A percentile compares a stretch with the other conserved stretches of the same genome.
Evolutionary conservation across 345 rosid species (phyloP).

Genomic region (Physaria fendleri): DNA sequence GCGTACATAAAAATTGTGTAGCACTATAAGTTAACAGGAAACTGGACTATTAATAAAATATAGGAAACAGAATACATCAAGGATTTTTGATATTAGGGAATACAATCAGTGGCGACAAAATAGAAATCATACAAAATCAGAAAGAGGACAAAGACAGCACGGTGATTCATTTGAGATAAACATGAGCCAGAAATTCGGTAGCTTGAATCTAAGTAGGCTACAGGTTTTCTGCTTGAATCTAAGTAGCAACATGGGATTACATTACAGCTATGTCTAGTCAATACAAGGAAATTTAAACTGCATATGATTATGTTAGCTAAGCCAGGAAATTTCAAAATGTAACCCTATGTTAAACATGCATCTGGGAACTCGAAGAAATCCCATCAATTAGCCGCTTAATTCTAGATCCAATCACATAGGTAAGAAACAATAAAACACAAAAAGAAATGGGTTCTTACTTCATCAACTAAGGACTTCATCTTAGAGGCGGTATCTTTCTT

Average conservation of each 20-base stretch:
- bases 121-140: neutral
- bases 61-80: neutral
- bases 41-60: neutral
- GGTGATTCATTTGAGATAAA: neutral
- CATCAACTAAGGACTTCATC: conserved; percentile 83
- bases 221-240: neutral
- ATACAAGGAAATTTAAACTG: too few species aligned
- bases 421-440: neutral
- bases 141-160: neutral
- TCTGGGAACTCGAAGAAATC: neutral
- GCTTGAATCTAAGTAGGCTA: neutral
- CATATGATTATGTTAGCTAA: conserved; percentile 2
- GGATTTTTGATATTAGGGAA: neutral
- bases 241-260: neutral
- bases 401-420: conserved; percentile 3
- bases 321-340: neutral
- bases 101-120: neutral
- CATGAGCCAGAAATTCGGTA: neutral
- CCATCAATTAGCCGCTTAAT: conserved; percentile 2
- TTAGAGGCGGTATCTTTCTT: conserved; percentile 94
- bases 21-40: neutral
- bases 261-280: neutral
- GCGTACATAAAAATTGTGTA: conserved; percentile 12
- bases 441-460: too few species aligned
- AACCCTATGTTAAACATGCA: neutral